These are phyloP conservation scores for Myriosclerotinia scirpicola DNA, from an alignment of 2,329 filamentous ascomycete species.

Conservation along the genomic window DNA sequence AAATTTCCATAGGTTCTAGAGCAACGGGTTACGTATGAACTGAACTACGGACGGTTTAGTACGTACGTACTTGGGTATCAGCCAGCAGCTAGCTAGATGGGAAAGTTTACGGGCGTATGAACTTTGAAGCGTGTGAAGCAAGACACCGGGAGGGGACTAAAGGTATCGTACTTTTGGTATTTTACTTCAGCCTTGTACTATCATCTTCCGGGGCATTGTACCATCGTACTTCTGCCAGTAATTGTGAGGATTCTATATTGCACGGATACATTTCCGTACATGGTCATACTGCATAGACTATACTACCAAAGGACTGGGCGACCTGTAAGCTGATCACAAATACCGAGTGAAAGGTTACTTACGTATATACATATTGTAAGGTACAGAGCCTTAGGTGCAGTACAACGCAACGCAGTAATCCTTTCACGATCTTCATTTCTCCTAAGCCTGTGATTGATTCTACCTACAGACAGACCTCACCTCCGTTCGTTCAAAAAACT, in stretches of 20 bases:
- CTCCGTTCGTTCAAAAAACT: slow-evolving; percentile 4
- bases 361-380: background rate
- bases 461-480: slow-evolving; percentile 2
- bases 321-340: background rate
- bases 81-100: slow-evolving; percentile 1
- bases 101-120: background rate
- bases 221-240: slow-evolving; percentile 8
- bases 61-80: background rate
- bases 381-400: slow-evolving; percentile 9
- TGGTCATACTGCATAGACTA: slow-evolving; percentile 6
- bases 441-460: background rate
- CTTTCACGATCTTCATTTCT: slow-evolving; percentile 5
- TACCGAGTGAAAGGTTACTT: slow-evolving; percentile 7
- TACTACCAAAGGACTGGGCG: background rate
- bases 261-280: background rate
- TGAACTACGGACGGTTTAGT: background rate
- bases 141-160: background rate
- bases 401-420: slow-evolving; percentile 13
- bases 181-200: background rate
- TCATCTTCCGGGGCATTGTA: background rate
- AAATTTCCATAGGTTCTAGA: too few species aligned
- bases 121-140: background rate
- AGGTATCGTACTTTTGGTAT: background rate
- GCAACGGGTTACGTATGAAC: too few species aligned
- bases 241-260: slow-evolving; percentile 3